Evolutionary conservation across 1,284 basidiomycete species (phyloP), one percentile per base, ranked within the genome.

Genomic region (Papiliotrema fonsecae): DNA sequence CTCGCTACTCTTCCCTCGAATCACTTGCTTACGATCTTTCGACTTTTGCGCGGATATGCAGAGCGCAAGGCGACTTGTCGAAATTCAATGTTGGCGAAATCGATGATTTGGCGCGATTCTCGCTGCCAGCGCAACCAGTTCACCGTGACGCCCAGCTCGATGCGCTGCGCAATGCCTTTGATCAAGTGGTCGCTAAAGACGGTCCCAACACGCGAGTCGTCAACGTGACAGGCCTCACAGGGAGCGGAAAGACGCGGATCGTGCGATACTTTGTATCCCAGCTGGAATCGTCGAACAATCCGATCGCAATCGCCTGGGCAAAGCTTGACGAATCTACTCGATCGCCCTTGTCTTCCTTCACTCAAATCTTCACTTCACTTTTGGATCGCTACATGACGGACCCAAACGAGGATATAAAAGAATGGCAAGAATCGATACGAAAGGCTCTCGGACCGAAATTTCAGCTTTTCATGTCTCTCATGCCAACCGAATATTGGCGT

Each of bases 321-420:
- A 65, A 63, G 42, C 30, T 61, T 35, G 63, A 68, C 49, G 65
- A 72, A 52, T 58, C 64, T 35, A 53, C 61, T 11, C 47, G 56
- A 18, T 58, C 61, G 38, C 70, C 70, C 0, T 50, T 72, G 7
- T 47, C 58, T 1, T 65, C 64, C 3, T 69, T 72, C 45, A 56
- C 63, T 2, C 62, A 72, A 42, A 50, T 72, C 19, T 68, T 74
- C 39, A 56, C 67, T 24, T 52, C 57, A 9, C 51, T 73, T 0
- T 51, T 72, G 9, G 63, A 67, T 36, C 51, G 65, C 1, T 57
- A 67, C 14, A 55, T 72, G 44, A 64, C 66, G 2, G 64, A 69
- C 38, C 63, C 69, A 0, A 54, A 58, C 5, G 65, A 69, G 39
- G 62, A 72, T 44, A 42, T 54, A 2, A 51, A 59, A 4, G 43